A percentile compares a stretch with the other conserved stretches of the same genome.
Conservation (phyloP, 1,139 yeast species). For the Suhomyces ambrosiae region DNA sequence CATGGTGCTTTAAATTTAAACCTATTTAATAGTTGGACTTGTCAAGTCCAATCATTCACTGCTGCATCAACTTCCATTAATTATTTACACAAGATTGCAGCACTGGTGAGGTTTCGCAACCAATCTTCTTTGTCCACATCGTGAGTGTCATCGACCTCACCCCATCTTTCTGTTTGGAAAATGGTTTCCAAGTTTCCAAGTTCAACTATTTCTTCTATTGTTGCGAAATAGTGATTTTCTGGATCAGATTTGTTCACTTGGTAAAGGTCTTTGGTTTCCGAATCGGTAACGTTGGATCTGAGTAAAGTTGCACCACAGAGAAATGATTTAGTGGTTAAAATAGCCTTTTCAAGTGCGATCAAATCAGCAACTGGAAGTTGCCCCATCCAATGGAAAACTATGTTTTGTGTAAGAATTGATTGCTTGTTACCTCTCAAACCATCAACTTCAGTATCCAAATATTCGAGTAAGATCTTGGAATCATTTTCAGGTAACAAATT, state of each 20-base stretch:
- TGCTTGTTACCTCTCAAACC: slow-evolving; percentile 85
- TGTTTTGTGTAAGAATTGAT: slow-evolving; percentile 55
- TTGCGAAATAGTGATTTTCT: slow-evolving; percentile 32
- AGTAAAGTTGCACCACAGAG: slow-evolving; percentile 64
- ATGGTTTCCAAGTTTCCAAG: slow-evolving; percentile 81
- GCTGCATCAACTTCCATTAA: no score
- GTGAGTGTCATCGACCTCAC: slow-evolving; percentile 97
- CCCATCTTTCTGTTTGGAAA: slow-evolving; percentile 89
- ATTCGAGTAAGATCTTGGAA: slow-evolving; percentile 43
- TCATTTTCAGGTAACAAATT: slow-evolving; percentile 33
- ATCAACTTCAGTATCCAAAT: slow-evolving; percentile 75
- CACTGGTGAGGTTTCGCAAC: slow-evolving; percentile 77
- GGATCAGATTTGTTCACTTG: slow-evolving; percentile 36
- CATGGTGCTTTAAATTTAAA: background rate
- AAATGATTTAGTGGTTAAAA: slow-evolving; percentile 82
- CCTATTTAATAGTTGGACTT: no score
- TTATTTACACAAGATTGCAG: slow-evolving; percentile 56
- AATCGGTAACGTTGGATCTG: slow-evolving; percentile 39
- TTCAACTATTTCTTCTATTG: slow-evolving; percentile 73
- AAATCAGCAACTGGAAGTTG: slow-evolving; percentile 71
- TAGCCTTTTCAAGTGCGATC: slow-evolving; percentile 86
- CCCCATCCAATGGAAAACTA: slow-evolving; percentile 67
- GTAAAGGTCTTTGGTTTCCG: slow-evolving; percentile 26
- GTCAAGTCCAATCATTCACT: no score
- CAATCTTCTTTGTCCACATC: slow-evolving; percentile 93